These are phyloP conservation scores for Verticillium isaacii DNA, from an alignment of 2,329 filamentous ascomycete genomes.

Conservation along the genomic window DNA sequence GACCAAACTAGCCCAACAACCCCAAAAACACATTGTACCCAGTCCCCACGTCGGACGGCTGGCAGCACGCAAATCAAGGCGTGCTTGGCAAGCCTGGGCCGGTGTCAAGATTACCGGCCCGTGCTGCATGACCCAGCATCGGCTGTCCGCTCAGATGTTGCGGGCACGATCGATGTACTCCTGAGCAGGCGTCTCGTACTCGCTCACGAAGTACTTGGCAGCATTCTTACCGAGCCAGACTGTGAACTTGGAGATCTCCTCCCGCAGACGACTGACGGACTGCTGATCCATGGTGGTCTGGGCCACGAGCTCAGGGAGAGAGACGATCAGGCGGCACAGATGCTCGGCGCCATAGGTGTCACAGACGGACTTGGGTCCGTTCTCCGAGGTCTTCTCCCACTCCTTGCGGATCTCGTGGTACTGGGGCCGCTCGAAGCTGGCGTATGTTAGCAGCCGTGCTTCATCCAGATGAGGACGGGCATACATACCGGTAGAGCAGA, in stretches of 20 bases:
- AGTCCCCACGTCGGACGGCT: neutral
- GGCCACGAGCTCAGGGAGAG: constrained; percentile 86
- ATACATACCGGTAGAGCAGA: constrained; percentile 67
- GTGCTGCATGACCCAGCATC: no score
- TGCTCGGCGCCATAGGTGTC: constrained; percentile 95
- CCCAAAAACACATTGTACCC: neutral
- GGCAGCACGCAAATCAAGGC: neutral
- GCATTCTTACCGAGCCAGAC: constrained; percentile 78
- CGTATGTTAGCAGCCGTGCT: constrained; percentile 15
- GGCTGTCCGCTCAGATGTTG: constrained; percentile 28
- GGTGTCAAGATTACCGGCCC: neutral
- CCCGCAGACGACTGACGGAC: constrained; percentile 79
- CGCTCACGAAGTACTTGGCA: constrained; percentile 69
- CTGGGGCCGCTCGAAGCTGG: constrained; percentile 83
- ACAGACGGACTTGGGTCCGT: constrained; percentile 64
- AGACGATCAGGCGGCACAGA: constrained; percentile 79
- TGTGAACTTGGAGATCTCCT: constrained; percentile 83
- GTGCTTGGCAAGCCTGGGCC: neutral
- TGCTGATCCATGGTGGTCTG: constrained; percentile 98
- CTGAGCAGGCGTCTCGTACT: constrained; percentile 68
- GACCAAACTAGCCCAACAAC: neutral
- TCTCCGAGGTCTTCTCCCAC: constrained; percentile 58
- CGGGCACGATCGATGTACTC: constrained; percentile 68
- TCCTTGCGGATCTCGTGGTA: constrained; percentile 72
- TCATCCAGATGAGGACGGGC: neutral